Conservation (phyloP, 306 rosid genomes). For the Delonix regia region DNA sequence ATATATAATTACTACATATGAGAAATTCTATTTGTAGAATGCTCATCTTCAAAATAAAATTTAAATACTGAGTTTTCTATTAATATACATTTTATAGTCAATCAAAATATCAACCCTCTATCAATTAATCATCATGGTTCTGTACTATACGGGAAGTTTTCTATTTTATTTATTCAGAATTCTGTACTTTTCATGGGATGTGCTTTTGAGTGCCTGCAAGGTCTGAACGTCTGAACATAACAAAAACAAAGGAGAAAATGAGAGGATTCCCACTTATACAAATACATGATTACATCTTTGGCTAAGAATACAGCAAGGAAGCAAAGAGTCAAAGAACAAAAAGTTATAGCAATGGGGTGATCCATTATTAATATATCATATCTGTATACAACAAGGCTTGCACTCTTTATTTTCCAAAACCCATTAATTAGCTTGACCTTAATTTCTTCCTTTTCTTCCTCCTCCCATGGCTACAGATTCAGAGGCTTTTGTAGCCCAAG, state of each 20-base stretch:
- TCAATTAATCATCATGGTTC: too few relatives aligned
- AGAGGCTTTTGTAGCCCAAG: slow-evolving; percentile 8
- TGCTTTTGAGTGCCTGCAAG: too few relatives aligned
- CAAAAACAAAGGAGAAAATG: slow-evolving; percentile 2
- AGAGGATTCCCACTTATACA: slow-evolving; percentile 32
- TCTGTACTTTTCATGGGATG: too few relatives aligned
- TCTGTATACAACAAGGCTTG: background rate
- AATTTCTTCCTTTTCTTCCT: slow-evolving; percentile 5
- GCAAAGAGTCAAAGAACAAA: slow-evolving; percentile 38
- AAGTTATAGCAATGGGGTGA: slow-evolving; percentile 34
- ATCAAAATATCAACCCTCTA: too few relatives aligned
- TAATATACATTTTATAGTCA: too few relatives aligned
- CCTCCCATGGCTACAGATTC: slow-evolving; percentile 30
- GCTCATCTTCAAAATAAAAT: too few relatives aligned
- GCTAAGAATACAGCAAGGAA: slow-evolving; percentile 38
- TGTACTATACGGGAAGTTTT: too few relatives aligned
- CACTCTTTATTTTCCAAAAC: slow-evolving; percentile 22
- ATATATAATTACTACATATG: too few relatives aligned
- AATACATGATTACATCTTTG: slow-evolving; percentile 46
- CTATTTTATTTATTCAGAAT: too few relatives aligned
- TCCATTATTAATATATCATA: slow-evolving; percentile 27
- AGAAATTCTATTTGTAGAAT: too few relatives aligned
- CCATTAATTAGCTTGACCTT: slow-evolving; percentile 18
- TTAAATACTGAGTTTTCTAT: too few relatives aligned
- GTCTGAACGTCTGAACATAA: background rate